Base-by-base conservation (phyloP, 495 filamentous ascomycete species). In the Symbiotaphrina buchneri region DNA sequence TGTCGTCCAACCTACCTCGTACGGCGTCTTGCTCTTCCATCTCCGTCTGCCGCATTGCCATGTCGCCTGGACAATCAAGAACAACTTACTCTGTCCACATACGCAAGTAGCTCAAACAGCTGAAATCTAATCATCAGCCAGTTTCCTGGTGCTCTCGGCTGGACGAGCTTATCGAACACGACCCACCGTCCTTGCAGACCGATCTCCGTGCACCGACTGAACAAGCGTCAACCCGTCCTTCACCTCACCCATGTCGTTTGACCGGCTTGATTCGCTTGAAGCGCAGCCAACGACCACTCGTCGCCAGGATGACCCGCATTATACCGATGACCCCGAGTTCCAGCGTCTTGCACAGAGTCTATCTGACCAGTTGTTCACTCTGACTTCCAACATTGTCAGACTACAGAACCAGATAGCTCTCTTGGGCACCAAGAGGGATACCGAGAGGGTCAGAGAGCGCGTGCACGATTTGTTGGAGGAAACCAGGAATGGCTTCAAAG, bases 301-400 rank as follows among this genome's bases (percentile, higher is more conserved):
- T 31, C 61, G 68, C 28, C 50, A 57, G 14, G 71, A 81, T 40
- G 92, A 90, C 51, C 59, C 74, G 38, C 51, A 67, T 28, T 76
- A 73, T 44, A 56, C 55, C 39, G 87, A 99, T 55, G 84, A 93
- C 46, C 90, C 90, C 27, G 83, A 87, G 40, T 99, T 95, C 64
- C 62, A 73, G 39, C 60, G 60, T 13, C 64, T 90, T 39, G 79
- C 82, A 37, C 71, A 78, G 43, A 61, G 68, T 15, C 66, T 95
- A 30, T 84, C 74, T 42, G 72, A 78, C 43, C 71, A 82, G 50
- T 62, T 99, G 16, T 91, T 93, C 50, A 64, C 62, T 17, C 63
- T 99, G 32, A 91, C 82, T 14, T 71, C 72, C 25, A 90, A 87
- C 47, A 81, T 91, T 41, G 69, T 75, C 34, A 68, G 69, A 18